Percentiles rank a stretch among this genome's conserved stretches.
phyloP scores from a whole-genome alignment of 805 yeast species.

The Wickerhamomyces sydowiorum region DNA sequence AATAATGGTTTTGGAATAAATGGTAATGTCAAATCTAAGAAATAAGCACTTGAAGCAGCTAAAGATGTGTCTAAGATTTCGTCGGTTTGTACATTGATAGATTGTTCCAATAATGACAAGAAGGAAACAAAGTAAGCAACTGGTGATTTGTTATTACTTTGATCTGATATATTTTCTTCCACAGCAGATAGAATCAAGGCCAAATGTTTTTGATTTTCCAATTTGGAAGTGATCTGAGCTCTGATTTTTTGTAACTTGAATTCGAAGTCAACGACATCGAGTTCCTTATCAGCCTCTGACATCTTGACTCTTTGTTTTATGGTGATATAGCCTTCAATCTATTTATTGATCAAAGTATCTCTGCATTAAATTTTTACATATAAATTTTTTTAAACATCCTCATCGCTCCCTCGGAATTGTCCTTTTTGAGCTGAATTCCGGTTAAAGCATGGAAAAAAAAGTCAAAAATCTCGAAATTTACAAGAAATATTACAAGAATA shows the following conservation, averaged over 20 bases:
- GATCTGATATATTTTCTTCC: constrained; percentile 69
- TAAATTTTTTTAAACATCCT: constrained; percentile 1
- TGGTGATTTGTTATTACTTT: constrained; percentile 45
- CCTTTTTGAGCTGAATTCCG: not conserved
- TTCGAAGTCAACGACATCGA: constrained; percentile 32
- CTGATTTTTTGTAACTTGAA: constrained; percentile 65
- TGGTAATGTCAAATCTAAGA: constrained; percentile 75
- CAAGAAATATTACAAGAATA: no score
- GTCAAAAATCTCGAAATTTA: not conserved
- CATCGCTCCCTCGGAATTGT: not conserved
- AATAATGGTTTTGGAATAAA: constrained; percentile 64
- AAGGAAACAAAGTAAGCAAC: constrained; percentile 85
- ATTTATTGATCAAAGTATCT: not conserved
- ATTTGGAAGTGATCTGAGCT: constrained; percentile 66
- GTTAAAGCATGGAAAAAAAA: not conserved
- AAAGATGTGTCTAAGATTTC: constrained; percentile 51
- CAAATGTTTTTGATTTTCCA: constrained; percentile 80
- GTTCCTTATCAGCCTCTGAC: constrained; percentile 14
- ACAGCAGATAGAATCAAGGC: constrained; percentile 84
- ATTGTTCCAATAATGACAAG: constrained; percentile 73
- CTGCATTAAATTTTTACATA: not conserved
- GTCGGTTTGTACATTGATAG: constrained; percentile 42
- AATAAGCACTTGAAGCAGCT: constrained; percentile 73
- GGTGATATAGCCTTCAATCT: not conserved
- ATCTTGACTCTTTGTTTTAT: not conserved